Percentiles rank a stretch among this genome's conserved stretches.
Conservation (phyloP, 2,329 filamentous ascomycete genomes). For the Diaporthe nobilis region DNA sequence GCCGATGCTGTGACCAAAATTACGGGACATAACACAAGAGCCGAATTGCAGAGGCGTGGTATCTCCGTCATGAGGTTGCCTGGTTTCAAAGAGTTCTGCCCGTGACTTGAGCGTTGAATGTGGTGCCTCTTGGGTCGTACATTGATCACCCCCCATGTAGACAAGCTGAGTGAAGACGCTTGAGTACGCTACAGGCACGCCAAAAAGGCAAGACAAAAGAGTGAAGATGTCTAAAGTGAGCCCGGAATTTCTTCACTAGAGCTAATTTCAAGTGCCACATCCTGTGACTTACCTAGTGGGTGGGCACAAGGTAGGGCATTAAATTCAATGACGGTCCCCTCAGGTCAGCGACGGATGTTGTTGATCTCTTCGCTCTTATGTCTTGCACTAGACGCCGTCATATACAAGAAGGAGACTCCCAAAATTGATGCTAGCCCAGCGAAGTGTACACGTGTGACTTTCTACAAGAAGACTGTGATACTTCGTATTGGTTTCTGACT, state of each 20-base stretch:
- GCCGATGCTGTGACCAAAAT: not conserved
- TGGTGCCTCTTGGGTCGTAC: not conserved
- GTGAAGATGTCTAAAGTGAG: not conserved
- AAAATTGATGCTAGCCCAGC: too few relatives aligned
- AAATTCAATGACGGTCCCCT: not conserved
- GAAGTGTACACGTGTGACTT: too few relatives aligned
- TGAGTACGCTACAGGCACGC: not conserved
- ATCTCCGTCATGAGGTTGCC: not conserved
- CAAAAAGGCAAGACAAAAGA: not conserved
- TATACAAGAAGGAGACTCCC: too few relatives aligned
- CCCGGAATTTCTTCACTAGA: not conserved
- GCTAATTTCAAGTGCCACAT: not conserved
- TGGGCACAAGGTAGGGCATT: not conserved
- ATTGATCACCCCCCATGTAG: not conserved
- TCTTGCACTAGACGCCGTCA: not conserved
- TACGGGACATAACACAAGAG: not conserved
- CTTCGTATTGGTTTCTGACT: too few relatives aligned
- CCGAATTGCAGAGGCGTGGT: not conserved
- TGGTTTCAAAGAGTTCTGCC: not conserved
- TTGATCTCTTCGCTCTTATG: not conserved
- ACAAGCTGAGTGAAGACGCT: not conserved
- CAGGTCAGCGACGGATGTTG: not conserved
- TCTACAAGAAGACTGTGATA: too few relatives aligned
- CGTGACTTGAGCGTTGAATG: not conserved
- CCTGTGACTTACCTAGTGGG: not conserved